Percentiles rank a stretch among this genome's conserved stretches.
phyloP scores from a whole-genome alignment of 2,329 filamentous ascomycete species.

The Pseudogymnoascus sp. region DNA sequence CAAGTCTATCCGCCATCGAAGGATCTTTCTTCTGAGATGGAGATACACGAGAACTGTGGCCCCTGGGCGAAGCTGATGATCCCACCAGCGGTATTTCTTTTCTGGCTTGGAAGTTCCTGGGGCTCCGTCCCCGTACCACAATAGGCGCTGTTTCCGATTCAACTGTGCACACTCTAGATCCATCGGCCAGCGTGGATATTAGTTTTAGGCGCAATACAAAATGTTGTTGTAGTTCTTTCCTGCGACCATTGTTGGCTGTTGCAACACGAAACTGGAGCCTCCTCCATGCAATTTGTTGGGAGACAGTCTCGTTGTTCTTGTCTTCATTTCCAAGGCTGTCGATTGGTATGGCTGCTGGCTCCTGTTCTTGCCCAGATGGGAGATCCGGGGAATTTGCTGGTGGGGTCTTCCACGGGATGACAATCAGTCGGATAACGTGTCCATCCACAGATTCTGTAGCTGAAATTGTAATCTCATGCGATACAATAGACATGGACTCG shows the following conservation, averaged over 20 bases:
- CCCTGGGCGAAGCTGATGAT: slow-evolving; percentile 26
- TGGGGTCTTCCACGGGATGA: slow-evolving; percentile 96
- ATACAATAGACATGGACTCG: slow-evolving; percentile 73
- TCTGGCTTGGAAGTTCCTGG: slow-evolving; percentile 86
- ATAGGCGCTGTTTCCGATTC: slow-evolving; percentile 85
- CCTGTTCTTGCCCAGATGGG: slow-evolving; percentile 64
- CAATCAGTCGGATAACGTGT: slow-evolving; percentile 86
- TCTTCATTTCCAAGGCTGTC: slow-evolving; percentile 37
- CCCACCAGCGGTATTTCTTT: slow-evolving; percentile 75
- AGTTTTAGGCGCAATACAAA: slow-evolving; percentile 87
- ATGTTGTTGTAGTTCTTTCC: slow-evolving; percentile 93
- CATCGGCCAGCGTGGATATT: slow-evolving; percentile 73
- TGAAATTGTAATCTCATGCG: slow-evolving; percentile 80
- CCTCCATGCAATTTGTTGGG: slow-evolving; percentile 91
- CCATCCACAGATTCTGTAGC: slow-evolving; percentile 93
- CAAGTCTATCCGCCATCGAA: slow-evolving; percentile 11
- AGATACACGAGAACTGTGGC: slow-evolving; percentile 20
- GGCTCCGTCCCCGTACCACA: slow-evolving; percentile 87
- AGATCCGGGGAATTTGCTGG: slow-evolving; percentile 68
- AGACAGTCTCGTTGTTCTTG: slow-evolving; percentile 65
- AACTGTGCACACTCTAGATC: slow-evolving; percentile 71
- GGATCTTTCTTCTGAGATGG: slow-evolving; percentile 2
- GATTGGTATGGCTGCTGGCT: slow-evolving; percentile 73
- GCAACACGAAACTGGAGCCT: slow-evolving; percentile 88
- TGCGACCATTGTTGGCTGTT: slow-evolving; percentile 89